Conservation (phyloP, 805 yeast species). For the Wickerhamomyces bovis region DNA sequence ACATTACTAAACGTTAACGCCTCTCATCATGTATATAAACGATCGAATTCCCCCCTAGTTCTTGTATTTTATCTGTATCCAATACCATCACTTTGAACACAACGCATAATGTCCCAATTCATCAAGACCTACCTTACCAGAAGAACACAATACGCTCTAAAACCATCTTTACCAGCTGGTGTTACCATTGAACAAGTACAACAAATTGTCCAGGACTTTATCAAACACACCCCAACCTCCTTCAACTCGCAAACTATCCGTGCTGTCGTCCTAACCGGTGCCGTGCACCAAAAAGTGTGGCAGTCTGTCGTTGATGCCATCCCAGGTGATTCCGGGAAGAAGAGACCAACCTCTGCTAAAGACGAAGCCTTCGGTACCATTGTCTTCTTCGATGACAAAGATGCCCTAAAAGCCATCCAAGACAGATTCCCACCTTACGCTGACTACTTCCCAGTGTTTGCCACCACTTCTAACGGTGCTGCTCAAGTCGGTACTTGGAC, state of each 20-base stretch:
- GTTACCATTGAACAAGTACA: conserved; percentile 35
- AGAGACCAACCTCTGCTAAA: conserved; percentile 36
- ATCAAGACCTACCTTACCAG: conserved; percentile 33
- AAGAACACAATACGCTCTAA: conserved; percentile 42
- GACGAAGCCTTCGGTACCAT: conserved; percentile 46
- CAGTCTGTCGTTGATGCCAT: conserved; percentile 32
- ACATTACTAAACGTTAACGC: too few relatives aligned
- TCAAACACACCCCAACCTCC: conserved; percentile 44
- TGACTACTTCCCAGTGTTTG: conserved; percentile 41
- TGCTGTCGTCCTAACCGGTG: conserved; percentile 42
- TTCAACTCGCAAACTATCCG: conserved; percentile 48
- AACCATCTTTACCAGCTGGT: conserved; percentile 37
- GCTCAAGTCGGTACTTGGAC: conserved; percentile 48
- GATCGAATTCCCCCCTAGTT: background rate
- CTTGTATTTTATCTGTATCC: too few relatives aligned
- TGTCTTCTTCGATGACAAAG: conserved; percentile 41
- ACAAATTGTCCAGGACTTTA: conserved; percentile 35
- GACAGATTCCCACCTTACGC: conserved; percentile 37
- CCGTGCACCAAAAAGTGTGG: conserved; percentile 42
- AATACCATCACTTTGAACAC: background rate
- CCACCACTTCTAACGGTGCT: conserved; percentile 42
- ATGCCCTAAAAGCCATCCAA: conserved; percentile 34
- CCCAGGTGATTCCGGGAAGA: conserved; percentile 32
- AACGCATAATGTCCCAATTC: conserved; percentile 10
- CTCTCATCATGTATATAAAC: background rate